Evolutionary conservation across 257 asterid genomes (phyloP), one percentile per base, ranked within the genome.

Genomic region (Ligustrum vulgare): DNA sequence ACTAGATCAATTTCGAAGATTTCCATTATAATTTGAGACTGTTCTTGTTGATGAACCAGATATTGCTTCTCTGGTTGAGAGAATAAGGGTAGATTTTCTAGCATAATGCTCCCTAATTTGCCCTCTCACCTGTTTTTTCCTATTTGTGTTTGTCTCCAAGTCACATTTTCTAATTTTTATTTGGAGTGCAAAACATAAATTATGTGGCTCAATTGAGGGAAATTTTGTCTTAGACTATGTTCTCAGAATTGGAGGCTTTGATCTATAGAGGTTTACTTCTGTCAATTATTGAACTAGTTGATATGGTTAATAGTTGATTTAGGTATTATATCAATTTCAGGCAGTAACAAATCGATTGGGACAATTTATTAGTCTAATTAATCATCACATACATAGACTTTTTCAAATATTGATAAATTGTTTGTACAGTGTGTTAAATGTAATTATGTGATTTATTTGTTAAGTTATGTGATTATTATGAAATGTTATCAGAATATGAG

Each of bases 181-280:
- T 8, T 80, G 72, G 77, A 69, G 32, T 67, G 73, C 87, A 95
- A 97, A 84, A 79, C 75, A 91, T 95, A 71, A 95, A 95, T 75
- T 83, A 88, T 23, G 90, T 95, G 99, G 99, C 99, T 80, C 86
- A 91, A 75, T 78, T 95, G 70, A 93, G n/a, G n/a, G 99, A 79
- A 83, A 90, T 23, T 98, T 91, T 66, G 93, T 93, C 80, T 82
- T 95, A 85, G 97, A 91, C 80, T 93, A 93, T 79, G 99, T 93
- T 78, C 98, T 94, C 82, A 97, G 98, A 23, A 87, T 95, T 34
- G 99, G 99, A 84, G 99, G 99, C 79, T 95, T 95, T 67, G 99
- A 95, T 84, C 82, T 93, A 89, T 97, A 95, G 90, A 93, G 98
- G 99, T 95, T 66, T 34, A 49, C 66, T 76, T 79, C 70, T 70